Evolutionary conservation across 768 basidiomycete species (phyloP).

Genomic region (Leucocoprinus birnbaumii): DNA sequence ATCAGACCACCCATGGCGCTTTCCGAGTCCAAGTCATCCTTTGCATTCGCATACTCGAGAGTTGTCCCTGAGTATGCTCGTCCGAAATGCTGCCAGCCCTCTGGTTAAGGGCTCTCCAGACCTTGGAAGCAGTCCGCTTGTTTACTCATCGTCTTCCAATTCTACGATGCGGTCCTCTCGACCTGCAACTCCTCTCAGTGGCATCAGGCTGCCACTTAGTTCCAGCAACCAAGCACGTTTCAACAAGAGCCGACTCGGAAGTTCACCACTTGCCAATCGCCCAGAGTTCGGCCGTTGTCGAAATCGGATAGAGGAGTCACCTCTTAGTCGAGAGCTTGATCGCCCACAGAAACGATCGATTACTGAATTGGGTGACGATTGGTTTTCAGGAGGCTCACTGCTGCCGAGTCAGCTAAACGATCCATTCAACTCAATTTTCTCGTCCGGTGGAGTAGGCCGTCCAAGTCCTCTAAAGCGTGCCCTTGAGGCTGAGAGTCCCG

Average conservation of each 20-base stretch:
- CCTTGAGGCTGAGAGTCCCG: slow-evolving; percentile 50
- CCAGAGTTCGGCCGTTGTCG: slow-evolving; percentile 3
- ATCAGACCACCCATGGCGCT: slow-evolving; percentile 81
- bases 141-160: slow-evolving; percentile 31
- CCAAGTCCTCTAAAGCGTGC: slow-evolving; percentile 27
- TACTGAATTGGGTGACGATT: slow-evolving; percentile 38
- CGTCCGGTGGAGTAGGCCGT: slow-evolving; percentile 21
- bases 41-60: slow-evolving; percentile 64
- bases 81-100: slow-evolving; percentile 50
- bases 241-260: slow-evolving; percentile 25
- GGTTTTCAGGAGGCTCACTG: slow-evolving; percentile 34
- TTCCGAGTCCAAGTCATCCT: slow-evolving; percentile 77
- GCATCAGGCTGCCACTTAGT: slow-evolving; percentile 34
- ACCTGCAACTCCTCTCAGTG: slow-evolving; percentile 14
- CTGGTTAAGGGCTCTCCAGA: slow-evolving; percentile 29
- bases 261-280: slow-evolving; percentile 11
- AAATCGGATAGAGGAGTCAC: slow-evolving; percentile 43
- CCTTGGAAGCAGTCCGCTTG: slow-evolving; percentile 27
- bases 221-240: slow-evolving; percentile 31
- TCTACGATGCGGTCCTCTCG: slow-evolving; percentile 17
- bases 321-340: slow-evolving; percentile 32
- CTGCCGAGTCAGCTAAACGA: slow-evolving; percentile 44
- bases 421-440: slow-evolving; percentile 39
- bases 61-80: slow-evolving; percentile 62
- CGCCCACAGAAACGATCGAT: slow-evolving; percentile 25